Conservation (phyloP, 805 yeast species). For the Cyberlindnera xylosilytica region DNA sequence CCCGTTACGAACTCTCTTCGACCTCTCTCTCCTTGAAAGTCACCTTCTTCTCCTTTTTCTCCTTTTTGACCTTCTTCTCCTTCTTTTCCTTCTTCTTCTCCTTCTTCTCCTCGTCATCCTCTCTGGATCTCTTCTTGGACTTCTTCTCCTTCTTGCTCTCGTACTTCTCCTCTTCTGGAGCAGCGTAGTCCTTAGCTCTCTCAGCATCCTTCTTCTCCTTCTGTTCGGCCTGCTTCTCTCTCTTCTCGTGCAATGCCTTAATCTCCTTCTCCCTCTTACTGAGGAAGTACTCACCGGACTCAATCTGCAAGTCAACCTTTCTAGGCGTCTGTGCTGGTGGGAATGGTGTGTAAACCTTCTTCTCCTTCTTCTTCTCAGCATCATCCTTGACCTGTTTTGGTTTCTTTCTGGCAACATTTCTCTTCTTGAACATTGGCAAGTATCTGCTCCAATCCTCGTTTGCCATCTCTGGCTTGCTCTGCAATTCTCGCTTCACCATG, state of each 20-base stretch:
- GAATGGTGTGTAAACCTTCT: constrained; percentile 93
- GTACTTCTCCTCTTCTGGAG: constrained; percentile 75
- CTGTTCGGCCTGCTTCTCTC: constrained; percentile 70
- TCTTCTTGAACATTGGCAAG: constrained; percentile 93
- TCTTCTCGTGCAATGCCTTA: constrained; percentile 70
- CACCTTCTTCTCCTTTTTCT: constrained; percentile 24
- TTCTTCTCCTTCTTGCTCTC: constrained; percentile 39
- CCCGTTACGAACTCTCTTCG: constrained; percentile 4
- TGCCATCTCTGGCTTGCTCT: constrained; percentile 92
- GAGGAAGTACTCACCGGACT: constrained; percentile 96
- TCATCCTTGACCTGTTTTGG: constrained; percentile 62
- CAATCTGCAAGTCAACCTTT: constrained; percentile 95
- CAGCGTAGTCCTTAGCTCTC: constrained; percentile 73
- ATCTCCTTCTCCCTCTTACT: constrained; percentile 78
- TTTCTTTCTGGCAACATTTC: constrained; percentile 91
- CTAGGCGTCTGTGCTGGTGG: constrained; percentile 97
- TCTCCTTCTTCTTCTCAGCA: constrained; percentile 35
- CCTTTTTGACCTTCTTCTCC: constrained; percentile 28
- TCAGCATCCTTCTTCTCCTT: constrained; percentile 64
- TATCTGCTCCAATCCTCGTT: constrained; percentile 96
- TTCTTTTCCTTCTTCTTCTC: constrained; percentile 29
- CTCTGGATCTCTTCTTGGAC: constrained; percentile 28
- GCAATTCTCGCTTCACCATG: constrained; percentile 94
- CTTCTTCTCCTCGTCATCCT: constrained; percentile 27
- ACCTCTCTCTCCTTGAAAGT: constrained; percentile 29